Evolutionary conservation across 768 basidiomycete genomes (phyloP).

Genomic region (Suillus paluster): DNA sequence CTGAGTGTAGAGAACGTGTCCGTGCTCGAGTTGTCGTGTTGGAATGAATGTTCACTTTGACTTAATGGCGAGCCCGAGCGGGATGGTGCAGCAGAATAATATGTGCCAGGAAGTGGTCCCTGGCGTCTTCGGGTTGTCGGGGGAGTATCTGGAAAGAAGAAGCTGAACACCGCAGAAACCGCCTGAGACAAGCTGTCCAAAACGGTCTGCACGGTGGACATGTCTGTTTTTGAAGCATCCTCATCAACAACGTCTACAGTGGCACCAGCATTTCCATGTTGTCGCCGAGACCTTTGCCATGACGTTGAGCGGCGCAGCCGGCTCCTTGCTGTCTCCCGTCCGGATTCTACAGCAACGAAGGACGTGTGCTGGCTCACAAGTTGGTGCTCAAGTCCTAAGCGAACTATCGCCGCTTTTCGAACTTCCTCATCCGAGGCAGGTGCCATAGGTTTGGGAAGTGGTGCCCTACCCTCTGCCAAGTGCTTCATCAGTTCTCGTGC

Average conservation of each 20-base stretch:
- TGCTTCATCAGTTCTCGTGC: slow-evolving; percentile 60
- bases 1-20: slow-evolving; percentile 52
- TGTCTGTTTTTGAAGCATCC: neutral
- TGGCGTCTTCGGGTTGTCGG: slow-evolving; percentile 7
- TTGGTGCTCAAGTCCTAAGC: slow-evolving; percentile 54
- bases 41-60: slow-evolving; percentile 12
- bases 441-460: slow-evolving; percentile 35
- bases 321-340: slow-evolving; percentile 23
- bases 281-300: slow-evolving; percentile 25
- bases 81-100: slow-evolving; percentile 27
- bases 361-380: slow-evolving; percentile 57
- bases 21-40: slow-evolving; percentile 33
- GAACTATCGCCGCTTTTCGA: slow-evolving; percentile 50
- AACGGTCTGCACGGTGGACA: slow-evolving; percentile 21
- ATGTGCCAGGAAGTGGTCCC: slow-evolving; percentile 24
- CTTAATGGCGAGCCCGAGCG: slow-evolving; percentile 13
- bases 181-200: slow-evolving; percentile 21
- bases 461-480: slow-evolving; percentile 40
- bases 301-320: slow-evolving; percentile 1
- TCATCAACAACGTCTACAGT: neutral
- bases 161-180: slow-evolving; percentile 20
- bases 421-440: slow-evolving; percentile 36
- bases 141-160: slow-evolving; percentile 6
- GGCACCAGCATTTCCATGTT: neutral
- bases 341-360: slow-evolving; percentile 56